Evolutionary conservation across 1,284 basidiomycete species (phyloP), one percentile per base, ranked within the genome.

Genomic region (Spongispora temasekensis): DNA sequence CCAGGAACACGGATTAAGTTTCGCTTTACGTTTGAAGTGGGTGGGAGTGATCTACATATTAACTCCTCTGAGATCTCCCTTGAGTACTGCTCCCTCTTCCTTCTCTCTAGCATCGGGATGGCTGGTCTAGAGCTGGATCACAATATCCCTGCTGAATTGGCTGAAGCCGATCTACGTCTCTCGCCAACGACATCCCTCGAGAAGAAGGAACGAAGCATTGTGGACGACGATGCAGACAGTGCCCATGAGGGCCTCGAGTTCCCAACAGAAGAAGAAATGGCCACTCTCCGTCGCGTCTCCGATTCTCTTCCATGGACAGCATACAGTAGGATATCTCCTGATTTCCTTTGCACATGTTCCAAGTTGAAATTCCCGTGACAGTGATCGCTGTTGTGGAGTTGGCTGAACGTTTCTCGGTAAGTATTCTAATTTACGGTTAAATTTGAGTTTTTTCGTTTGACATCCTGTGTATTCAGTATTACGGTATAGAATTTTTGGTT

Each of bases 341-440:
- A 60, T 61, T 34, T 64, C 58, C 21, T 58, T 56, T 13, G 7
- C 67, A 61, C 65, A 17, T 28, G n/a, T 25, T 4, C 32, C 28
- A 10, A 65, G 8, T 17, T n/a, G 17, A 15, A 32, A 21, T 0
- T 15, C 30, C 21, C 34, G 32, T 23, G 34, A 7, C 58, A 90
- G 87, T 90, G 59, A 89, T 93, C 53, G 89, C 88, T 5, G 60
- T 86, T 34, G 80, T 91, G 37, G 90, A 93, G 73, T 70, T 89
- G 48, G 88, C 88, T 5, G 91, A 93, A 70, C 85, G 90, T 23
- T 93, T 93, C 74, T 92, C 90, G 13, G 84, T 85, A 64, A 55
- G 81, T 55, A 0, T 30, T 40, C 30, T 23, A 34, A 46, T 56
- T 5, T 7, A 5, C 17, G 44, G 19, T 58, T 4, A 25, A 37